Percentiles rank a stretch among this genome's conserved stretches.
phyloP scores from a whole-genome alignment of 2,329 filamentous ascomycete species.

The Arthrobotrys entomopaga region DNA sequence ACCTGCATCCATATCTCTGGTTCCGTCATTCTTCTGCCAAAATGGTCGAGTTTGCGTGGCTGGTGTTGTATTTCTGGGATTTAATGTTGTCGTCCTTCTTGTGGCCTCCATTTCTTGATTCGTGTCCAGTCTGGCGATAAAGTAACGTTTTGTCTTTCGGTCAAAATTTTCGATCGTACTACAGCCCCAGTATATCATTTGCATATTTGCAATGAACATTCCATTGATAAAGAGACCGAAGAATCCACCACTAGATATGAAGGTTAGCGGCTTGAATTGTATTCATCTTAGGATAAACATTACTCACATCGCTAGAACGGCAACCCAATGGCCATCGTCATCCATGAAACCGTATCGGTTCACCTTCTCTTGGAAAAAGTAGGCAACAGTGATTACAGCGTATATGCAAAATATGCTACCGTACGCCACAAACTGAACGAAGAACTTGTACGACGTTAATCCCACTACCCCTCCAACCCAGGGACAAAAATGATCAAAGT shows the following conservation, averaged over 20 bases:
- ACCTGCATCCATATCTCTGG: constrained; percentile 41
- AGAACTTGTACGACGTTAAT: constrained; percentile 69
- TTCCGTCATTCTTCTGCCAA: constrained; percentile 46
- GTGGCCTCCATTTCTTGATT: constrained; percentile 38
- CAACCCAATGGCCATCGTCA: constrained; percentile 50
- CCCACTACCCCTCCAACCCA: constrained; percentile 91
- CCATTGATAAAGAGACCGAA: constrained; percentile 51
- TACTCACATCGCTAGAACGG: constrained; percentile 47
- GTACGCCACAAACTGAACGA: constrained; percentile 47
- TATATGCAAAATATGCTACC: constrained; percentile 48
- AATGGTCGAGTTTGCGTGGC: constrained; percentile 34
- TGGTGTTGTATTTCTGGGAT: constrained; percentile 26
- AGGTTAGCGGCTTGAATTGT: constrained; percentile 6
- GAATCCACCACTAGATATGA: constrained; percentile 38
- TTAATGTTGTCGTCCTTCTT: constrained; percentile 26
- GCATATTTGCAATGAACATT: constrained; percentile 47
- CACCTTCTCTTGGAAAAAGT: constrained; percentile 46
- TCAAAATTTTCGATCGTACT: constrained; percentile 54
- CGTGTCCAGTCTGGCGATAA: constrained; percentile 44
- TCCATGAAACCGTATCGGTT: constrained; percentile 24
- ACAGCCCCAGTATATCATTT: constrained; percentile 52
- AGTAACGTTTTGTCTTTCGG: constrained; percentile 53
- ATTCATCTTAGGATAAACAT: not conserved
- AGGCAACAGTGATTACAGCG: constrained; percentile 31
- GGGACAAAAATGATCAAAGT: constrained; percentile 96